Percentiles rank a stretch among this genome's conserved stretches.
These are phyloP conservation scores for Simmondsia chinensis DNA, from an alignment of 148 eudicot genomes.

Conservation along the genomic window DNA sequence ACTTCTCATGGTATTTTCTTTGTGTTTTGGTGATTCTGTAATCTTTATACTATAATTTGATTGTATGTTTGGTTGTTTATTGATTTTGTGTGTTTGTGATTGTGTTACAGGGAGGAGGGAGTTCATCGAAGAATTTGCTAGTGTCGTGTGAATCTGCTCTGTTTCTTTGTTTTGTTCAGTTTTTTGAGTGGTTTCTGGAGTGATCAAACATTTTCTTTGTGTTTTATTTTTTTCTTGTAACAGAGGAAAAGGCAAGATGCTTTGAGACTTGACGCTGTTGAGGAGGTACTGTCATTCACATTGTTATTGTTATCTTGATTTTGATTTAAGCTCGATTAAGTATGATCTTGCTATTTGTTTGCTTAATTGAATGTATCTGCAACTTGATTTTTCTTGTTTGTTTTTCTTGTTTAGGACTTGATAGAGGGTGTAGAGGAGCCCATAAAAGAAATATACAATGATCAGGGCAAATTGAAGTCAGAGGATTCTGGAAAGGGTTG, in stretches of 20 bases:
- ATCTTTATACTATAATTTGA: neutral
- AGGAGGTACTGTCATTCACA: constrained; percentile 38
- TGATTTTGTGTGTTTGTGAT: neutral
- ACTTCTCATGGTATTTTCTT: constrained; percentile 32
- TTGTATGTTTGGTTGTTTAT: neutral
- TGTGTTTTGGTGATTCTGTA: neutral
- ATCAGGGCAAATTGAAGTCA: constrained; percentile 21
- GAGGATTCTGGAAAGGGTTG: constrained; percentile 39
- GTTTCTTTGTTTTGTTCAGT: neutral
- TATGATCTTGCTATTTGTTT: neutral
- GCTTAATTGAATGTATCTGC: neutral
- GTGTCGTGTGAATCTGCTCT: constrained; percentile 39
- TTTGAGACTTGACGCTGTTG: constrained; percentile 33
- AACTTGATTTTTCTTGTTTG: neutral
- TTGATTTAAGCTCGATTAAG: constrained; percentile 13
- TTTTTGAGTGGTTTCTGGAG: neutral
- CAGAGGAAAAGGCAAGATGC: constrained; percentile 60
- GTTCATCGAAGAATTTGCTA: constrained; percentile 57
- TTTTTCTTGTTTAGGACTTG: constrained; percentile 38
- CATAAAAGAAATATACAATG: constrained; percentile 52
- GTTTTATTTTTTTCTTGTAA: neutral
- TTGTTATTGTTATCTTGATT: neutral
- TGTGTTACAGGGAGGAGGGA: constrained; percentile 31
- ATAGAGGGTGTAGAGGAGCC: constrained; percentile 57
- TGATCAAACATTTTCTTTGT: neutral